Conservation (phyloP, 164 flowering plant genomes). For the Liquidambar formosana region DNA sequence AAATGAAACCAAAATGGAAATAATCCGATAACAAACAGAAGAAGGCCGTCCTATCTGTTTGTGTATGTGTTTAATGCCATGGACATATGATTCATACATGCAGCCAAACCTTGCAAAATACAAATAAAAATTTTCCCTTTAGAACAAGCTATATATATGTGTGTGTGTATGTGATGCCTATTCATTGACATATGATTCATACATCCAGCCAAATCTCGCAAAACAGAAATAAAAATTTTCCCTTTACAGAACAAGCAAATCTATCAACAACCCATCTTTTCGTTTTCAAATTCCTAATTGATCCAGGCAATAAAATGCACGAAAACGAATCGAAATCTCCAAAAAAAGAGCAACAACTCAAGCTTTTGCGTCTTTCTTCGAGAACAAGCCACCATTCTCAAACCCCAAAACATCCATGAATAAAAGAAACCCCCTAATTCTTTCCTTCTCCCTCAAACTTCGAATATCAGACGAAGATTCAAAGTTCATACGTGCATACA, state of each 20-base stretch:
- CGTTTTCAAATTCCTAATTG: background rate
- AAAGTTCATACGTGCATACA: background rate
- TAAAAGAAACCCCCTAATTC: background rate
- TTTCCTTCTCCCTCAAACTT: slow-evolving; percentile 16
- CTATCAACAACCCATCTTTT: background rate
- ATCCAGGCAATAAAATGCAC: background rate
- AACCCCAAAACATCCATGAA: background rate
- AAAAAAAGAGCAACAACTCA: background rate
- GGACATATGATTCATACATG: no score
- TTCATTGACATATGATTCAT: no score
- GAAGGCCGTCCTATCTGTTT: no score
- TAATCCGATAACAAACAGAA: no score
- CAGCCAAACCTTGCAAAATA: no score
- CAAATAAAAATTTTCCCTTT: no score
- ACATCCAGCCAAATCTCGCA: no score
- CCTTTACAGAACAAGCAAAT: background rate
- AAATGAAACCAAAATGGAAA: background rate
- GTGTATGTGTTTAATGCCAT: no score
- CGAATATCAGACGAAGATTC: slow-evolving; percentile 17
- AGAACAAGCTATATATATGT: background rate
- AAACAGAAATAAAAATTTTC: no score
- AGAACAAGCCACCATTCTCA: background rate
- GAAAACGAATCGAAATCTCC: background rate
- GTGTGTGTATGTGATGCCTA: no score
- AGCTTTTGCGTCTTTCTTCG: background rate